These are phyloP conservation scores for Diaporthe sp. DNA, from an alignment of 2,329 filamentous ascomycete genomes.

Conservation along the genomic window DNA sequence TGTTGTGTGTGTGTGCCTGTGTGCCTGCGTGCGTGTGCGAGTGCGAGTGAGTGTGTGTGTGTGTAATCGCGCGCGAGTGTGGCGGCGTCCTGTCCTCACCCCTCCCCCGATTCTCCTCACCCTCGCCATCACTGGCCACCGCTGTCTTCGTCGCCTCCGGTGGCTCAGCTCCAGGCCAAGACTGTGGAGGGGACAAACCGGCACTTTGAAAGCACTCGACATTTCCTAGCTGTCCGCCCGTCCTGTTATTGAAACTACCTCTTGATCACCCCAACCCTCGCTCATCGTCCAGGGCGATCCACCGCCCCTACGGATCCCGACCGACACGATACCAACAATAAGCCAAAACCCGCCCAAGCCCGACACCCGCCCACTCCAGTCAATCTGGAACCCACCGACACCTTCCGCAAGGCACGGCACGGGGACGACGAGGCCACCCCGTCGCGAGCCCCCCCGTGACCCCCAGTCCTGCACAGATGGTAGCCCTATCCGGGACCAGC, in stretches of 20 bases:
- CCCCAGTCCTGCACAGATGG: slow-evolving; percentile 58
- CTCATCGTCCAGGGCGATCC: slow-evolving; percentile 10
- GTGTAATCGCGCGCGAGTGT: slow-evolving; percentile 12
- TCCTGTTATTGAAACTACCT: slow-evolving; percentile 7
- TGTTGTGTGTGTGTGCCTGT: background rate
- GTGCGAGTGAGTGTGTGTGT: background rate
- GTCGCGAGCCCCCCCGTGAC: slow-evolving; percentile 33
- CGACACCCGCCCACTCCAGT: slow-evolving; percentile 8
- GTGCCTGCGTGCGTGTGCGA: background rate
- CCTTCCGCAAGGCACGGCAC: slow-evolving; percentile 32
- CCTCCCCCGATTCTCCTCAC: slow-evolving; percentile 34
- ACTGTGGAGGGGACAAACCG: slow-evolving; percentile 15
- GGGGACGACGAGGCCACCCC: slow-evolving; percentile 37
- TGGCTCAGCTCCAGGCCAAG: slow-evolving; percentile 36
- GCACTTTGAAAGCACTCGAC: slow-evolving; percentile 9
- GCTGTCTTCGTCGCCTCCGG: slow-evolving; percentile 19
- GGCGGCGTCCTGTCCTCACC: slow-evolving; percentile 16
- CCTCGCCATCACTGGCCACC: background rate
- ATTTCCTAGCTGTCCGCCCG: background rate
- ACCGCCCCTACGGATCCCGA: slow-evolving; percentile 4
- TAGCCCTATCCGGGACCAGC: slow-evolving; percentile 57
- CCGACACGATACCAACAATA: slow-evolving; percentile 32
- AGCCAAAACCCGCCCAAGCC: slow-evolving; percentile 21
- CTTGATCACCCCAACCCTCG: background rate
- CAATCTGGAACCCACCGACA: slow-evolving; percentile 23